phyloP scores from a whole-genome alignment of 768 basidiomycete genomes.

The Tricholoma hemisulphureum region DNA sequence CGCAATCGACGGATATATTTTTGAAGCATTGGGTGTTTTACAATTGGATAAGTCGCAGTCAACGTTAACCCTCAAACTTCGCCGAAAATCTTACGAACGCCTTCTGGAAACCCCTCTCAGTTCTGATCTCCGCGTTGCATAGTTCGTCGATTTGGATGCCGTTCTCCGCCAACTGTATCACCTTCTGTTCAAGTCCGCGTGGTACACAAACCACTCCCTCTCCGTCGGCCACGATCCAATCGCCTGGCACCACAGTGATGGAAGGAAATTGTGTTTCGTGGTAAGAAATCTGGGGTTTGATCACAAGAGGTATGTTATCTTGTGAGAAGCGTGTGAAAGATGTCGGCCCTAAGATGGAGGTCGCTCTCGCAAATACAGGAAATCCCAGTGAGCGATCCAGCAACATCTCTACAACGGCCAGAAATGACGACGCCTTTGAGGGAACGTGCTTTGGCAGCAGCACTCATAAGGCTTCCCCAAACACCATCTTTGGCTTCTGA shows the following conservation, averaged over 20 bases:
- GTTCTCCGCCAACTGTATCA: slow-evolving; percentile 53
- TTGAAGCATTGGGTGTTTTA: too few species aligned
- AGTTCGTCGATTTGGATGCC: slow-evolving; percentile 64
- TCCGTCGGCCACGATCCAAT: slow-evolving; percentile 79
- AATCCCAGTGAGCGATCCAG: slow-evolving; percentile 66
- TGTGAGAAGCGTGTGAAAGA: slow-evolving; percentile 80
- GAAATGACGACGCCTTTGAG: slow-evolving; percentile 78
- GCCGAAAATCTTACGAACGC: slow-evolving; percentile 77
- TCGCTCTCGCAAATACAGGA: slow-evolving; percentile 78
- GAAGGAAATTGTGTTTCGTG: slow-evolving; percentile 44
- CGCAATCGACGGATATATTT: too few species aligned
- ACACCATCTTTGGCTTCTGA: slow-evolving; percentile 75
- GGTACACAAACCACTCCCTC: slow-evolving; percentile 90
- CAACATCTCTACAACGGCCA: slow-evolving; percentile 82
- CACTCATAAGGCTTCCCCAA: slow-evolving; percentile 92
- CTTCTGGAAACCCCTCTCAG: slow-evolving; percentile 69
- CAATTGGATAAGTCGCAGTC: too few species aligned
- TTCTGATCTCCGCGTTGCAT: slow-evolving; percentile 73
- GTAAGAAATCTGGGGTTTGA: slow-evolving; percentile 38
- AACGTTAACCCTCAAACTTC: not conserved
- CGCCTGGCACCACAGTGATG: slow-evolving; percentile 76
- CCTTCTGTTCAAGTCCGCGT: slow-evolving; percentile 47
- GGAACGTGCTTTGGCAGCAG: slow-evolving; percentile 71
- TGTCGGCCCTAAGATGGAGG: slow-evolving; percentile 83
- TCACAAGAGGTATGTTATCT: slow-evolving; percentile 63